These are phyloP conservation scores for Chrysosphaeria jannelii DNA, from an alignment of 2,329 filamentous ascomycete species.

Conservation along the genomic window DNA sequence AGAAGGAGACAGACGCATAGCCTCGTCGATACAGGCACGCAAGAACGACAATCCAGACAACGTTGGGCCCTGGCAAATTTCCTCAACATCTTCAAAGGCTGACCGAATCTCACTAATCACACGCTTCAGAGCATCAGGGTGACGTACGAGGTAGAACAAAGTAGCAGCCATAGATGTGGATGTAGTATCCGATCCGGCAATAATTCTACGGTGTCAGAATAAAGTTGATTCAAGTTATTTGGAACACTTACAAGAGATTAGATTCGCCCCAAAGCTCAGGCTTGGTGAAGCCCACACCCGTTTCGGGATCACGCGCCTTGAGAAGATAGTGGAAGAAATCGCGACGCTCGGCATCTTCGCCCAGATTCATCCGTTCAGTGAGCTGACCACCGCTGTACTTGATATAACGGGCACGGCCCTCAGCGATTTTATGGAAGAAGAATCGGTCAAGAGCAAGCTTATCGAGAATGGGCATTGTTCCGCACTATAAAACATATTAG, in stretches of 20 bases:
- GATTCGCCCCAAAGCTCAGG: slow-evolving; percentile 42
- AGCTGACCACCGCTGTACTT: slow-evolving; percentile 37
- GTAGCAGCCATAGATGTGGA: slow-evolving; percentile 35
- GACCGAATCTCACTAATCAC: slow-evolving; percentile 20
- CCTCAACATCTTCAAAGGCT: slow-evolving; percentile 19
- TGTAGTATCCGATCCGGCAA: slow-evolving; percentile 42
- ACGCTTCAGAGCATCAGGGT: slow-evolving; percentile 15
- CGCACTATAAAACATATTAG: too few relatives aligned
- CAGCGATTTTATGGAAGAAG: slow-evolving; percentile 34
- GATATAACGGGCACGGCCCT: slow-evolving; percentile 38
- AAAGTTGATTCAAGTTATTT: background rate
- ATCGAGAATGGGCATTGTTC: slow-evolving; percentile 39
- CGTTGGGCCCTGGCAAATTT: slow-evolving; percentile 19
- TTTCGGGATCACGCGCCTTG: slow-evolving; percentile 40
- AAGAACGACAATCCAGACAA: slow-evolving; percentile 25
- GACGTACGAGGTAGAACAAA: slow-evolving; percentile 29
- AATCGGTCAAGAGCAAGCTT: slow-evolving; percentile 34
- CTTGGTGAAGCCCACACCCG: slow-evolving; percentile 31
- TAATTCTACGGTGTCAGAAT: slow-evolving; percentile 19
- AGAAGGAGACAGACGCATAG: slow-evolving; percentile 30
- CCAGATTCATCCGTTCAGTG: slow-evolving; percentile 31
- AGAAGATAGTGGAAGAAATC: slow-evolving; percentile 54
- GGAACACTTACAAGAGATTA: slow-evolving; percentile 20
- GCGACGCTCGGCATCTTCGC: slow-evolving; percentile 32
- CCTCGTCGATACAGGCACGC: slow-evolving; percentile 32